phyloP scores from a whole-genome alignment of 495 filamentous ascomycete species.

The Aspergillus nanangensis region DNA sequence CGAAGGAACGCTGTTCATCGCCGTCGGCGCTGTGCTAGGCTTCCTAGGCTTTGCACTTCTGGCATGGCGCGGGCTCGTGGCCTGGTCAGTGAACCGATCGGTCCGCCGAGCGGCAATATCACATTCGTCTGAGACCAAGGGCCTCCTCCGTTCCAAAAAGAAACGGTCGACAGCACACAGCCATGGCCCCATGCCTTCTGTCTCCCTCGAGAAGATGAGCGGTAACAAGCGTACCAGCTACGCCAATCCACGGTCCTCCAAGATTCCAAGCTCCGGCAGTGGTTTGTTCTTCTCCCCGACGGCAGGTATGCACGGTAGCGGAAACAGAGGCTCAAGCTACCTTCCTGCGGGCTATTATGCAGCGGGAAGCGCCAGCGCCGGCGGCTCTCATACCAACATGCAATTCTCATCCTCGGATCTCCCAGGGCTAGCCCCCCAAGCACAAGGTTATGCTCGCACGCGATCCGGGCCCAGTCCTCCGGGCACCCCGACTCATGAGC shows the following conservation, averaged over 20 bases:
- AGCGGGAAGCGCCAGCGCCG: constrained; percentile 53
- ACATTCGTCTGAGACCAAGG: constrained; percentile 68
- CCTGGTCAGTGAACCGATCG: constrained; percentile 87
- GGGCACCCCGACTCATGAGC: constrained; percentile 54
- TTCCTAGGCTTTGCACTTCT: constrained; percentile 75
- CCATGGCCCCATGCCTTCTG: constrained; percentile 40
- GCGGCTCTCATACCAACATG: constrained; percentile 20
- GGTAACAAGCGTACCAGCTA: constrained; percentile 32
- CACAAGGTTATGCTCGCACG: constrained; percentile 34
- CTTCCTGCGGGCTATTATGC: constrained; percentile 93
- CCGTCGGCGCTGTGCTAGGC: constrained; percentile 81
- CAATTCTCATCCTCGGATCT: constrained; percentile 9
- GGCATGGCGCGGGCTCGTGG: constrained; percentile 82
- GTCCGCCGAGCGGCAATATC: constrained; percentile 72
- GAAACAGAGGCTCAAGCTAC: constrained; percentile 63
- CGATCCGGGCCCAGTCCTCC: constrained; percentile 56
- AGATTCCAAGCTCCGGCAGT: constrained; percentile 43
- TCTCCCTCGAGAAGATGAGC: constrained; percentile 53
- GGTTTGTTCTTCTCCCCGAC: constrained; percentile 95
- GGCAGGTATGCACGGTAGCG: constrained; percentile 47
- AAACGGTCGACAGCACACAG: constrained; percentile 36
- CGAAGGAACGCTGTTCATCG: constrained; percentile 95
- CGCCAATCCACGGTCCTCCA: constrained; percentile 40
- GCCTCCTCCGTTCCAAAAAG: constrained; percentile 50
- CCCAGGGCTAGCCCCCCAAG: constrained; percentile 19